Base-by-base conservation (phyloP, 1,284 basidiomycete species). In the Cryptococcus neoformans region DNA sequence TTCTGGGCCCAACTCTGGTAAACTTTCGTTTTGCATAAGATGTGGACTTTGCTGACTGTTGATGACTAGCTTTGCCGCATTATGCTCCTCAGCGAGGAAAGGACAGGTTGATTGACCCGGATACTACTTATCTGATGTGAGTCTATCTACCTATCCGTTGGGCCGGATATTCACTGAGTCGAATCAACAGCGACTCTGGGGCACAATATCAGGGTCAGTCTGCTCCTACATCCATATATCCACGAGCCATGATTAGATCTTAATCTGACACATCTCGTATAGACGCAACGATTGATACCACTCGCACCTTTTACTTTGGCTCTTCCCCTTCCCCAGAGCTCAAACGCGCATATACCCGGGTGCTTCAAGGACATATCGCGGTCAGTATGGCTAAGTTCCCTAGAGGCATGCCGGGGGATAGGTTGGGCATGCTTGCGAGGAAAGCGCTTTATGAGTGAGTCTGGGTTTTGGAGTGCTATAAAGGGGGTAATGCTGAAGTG, bases 351-450 rank as follows among this genome's bases (percentile, higher is more conserved):
- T 98, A 88, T 74, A 99, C 96, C 14, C 83, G 92, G 28, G 96
- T 99, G 34, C 78, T 99, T 53, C 95, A 99, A 78, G 95, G 95
- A 4, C 95, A 99, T 80, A 94, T 98, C 64, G 90, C 92, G 41
- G 92, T 96, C 64, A 91, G 94, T 76, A 85, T 81, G 60, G 88
- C 88, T 2, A 81, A 92, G 36, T 98, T 95, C 81, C 94, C 93
- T 17, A 84, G 87, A 72, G 90, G 90, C 7, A 93, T 91, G 1
- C 87, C 87, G 3, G 92, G 92, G 0, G 78, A 81, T 45, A 84
- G 88, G 70, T 78, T 97, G 36, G 90, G 93, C 70, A 88, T 90
- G 50, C 81, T 96, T 16, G 92, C 93, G 10, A 84, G 91, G 47
- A 86, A 85, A 62, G 87, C 88, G 17, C 79, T 96, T 4, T 96